Base-by-base conservation (phyloP, 2,329 filamentous ascomycete genomes). In the Neonectria hederae region DNA sequence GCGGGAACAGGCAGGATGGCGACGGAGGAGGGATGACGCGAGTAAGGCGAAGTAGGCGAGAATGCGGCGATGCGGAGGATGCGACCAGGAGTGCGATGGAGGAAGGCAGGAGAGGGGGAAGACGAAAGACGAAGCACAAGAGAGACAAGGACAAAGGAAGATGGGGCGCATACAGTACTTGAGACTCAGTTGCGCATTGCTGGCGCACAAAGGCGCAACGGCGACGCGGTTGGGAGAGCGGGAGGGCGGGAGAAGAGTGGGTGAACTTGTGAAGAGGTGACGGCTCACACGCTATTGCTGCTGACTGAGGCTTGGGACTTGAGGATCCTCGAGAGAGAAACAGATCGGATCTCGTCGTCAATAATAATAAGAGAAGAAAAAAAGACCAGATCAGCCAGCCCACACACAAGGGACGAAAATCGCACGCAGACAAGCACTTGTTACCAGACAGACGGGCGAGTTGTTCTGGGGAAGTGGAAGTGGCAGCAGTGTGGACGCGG, bases 381-480 rank as follows among this genome's bases (percentile, higher is more conserved):
- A 48, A 40, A 52, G 42, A 32, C 35, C 49, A 59, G 55, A 43
- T 28, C 21, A 54, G 26, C 46, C 14, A 40, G 43, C 30, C 32
- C 32, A 59, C 54, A 54, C 58, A 49, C 58, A 63, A 59, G 54
- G 60, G 28, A 49, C 32, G 46, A 24, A 42, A 54, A 49, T 43
- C 24, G 32, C 60, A 42, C 42, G 54, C 54, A 48, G 43, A 38
- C 59, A 53, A 46, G 32, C 48, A 43, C 19, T 43, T 28, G 55
- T 26, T 52, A 32, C 51, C 45, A 24, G 35, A 26, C 26, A 38
- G 54, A 49, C 46, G 59, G 48, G 49, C 38, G 54, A 61, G 53
- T 51, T 66, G 62, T 58, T 65, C 63, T 63, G 63, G 63, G 65
- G 63, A 65, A 65, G 59, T 61, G 59, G 55, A 45, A 65, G 63